Conservation (phyloP, 306 rosid genomes). For the Cyamopsis tetragonoloba region DNA sequence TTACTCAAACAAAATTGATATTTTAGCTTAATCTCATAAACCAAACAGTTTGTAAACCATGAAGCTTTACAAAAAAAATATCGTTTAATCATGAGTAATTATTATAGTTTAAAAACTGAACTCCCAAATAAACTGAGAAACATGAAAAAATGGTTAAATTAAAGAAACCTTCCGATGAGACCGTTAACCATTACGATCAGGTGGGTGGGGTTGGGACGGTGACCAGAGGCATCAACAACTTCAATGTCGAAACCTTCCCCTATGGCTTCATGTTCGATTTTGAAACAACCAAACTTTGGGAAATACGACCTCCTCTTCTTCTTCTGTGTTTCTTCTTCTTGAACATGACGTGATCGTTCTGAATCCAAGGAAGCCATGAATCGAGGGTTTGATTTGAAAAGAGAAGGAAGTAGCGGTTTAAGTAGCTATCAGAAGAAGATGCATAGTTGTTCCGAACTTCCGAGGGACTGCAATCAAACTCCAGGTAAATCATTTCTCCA, state of each 20-base stretch:
- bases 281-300: constrained; percentile 58
- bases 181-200: constrained; percentile 79
- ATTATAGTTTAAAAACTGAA: neutral
- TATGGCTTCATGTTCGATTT: constrained; percentile 35
- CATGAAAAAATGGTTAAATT: neutral
- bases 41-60: too few relatives aligned
- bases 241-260: constrained; percentile 53
- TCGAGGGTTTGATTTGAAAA: too few relatives aligned
- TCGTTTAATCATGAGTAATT: neutral
- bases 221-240: constrained; percentile 40
- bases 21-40: neutral
- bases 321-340: too few relatives aligned
- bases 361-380: too few relatives aligned
- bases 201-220: constrained; percentile 48
- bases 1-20: neutral
- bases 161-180: constrained; percentile 64
- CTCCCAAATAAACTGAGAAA: neutral
- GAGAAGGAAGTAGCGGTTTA: too few relatives aligned
- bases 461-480: too few relatives aligned
- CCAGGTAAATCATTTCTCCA: too few relatives aligned
- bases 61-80: too few relatives aligned
- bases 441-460: too few relatives aligned
- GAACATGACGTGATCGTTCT: constrained; percentile 17
- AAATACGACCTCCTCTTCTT: constrained; percentile 20
- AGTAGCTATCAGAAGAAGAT: too few relatives aligned